Evolutionary conservation across 768 basidiomycete genomes (phyloP), one percentile per base, ranked within the genome.

Genomic region (Kwoniella dendrophila): DNA sequence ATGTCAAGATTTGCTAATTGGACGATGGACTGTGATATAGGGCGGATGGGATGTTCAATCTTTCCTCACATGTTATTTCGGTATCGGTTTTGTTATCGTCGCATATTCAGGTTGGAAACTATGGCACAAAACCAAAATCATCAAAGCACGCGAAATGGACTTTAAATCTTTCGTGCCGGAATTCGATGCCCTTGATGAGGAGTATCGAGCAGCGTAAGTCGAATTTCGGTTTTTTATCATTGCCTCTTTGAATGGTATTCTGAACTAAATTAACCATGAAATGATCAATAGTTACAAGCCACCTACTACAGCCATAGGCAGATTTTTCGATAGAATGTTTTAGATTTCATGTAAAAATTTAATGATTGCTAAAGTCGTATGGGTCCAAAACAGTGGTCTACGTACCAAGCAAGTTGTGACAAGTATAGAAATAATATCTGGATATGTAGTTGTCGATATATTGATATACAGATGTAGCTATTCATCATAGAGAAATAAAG

Each of bases 21-120:
- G 18, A n/a, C 10, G 12, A 10, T 16, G 48, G 6, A 30, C 26
- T 22, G 32, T 11, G 5, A 34, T 44, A 20, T 16, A 29, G 11
- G 56, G 56, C 24, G 56, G 56, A 44, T 57, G 56, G 56, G 56
- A 57, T 24, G 44, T 57, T 16, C 56, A 57, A 26, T 24, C 6
- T 5, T 57, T 57, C 56, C 43, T 57, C 27, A 57, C 56, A 44
- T 57, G 56, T 22, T 57, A 57, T 20, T 57, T 57, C 20, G 56
- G 56, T 22, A 41, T 57, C 29, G 56, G 24, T 4, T 57, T 57
- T 45, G 56, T 57, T 3, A 7, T 57, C 27, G 56, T 57, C 41
- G 32, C 44, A 6, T 53, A 53, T 22, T 34, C 26, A 14, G 30
- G 30, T 22, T 53, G 52, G 52, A 53, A 53, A 24, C 26, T 53